Conservation (phyloP, 768 basidiomycete genomes). For the Leucocoprinus sp. region DNA sequence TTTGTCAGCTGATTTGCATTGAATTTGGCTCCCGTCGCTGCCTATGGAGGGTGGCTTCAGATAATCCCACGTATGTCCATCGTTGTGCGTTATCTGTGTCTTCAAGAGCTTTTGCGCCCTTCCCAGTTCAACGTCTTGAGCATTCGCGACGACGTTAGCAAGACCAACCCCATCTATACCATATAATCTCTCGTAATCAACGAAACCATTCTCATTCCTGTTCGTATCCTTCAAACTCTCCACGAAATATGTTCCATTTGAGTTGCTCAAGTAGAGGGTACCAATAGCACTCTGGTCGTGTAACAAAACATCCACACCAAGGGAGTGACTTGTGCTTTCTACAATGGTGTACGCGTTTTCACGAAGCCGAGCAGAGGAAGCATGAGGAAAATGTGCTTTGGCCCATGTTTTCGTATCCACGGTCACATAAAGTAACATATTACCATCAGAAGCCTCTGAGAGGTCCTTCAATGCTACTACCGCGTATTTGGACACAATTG, state of each 20-base stretch:
- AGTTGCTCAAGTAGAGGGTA: conserved; percentile 92
- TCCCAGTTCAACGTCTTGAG: conserved; percentile 72
- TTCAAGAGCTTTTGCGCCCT: conserved; percentile 63
- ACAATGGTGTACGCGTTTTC: conserved; percentile 97
- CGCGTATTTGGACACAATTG: conserved; percentile 87
- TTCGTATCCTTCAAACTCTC: conserved; percentile 90
- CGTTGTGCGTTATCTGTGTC: conserved; percentile 84
- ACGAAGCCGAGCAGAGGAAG: conserved; percentile 63
- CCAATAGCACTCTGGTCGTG: conserved; percentile 62
- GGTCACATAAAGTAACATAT: conserved; percentile 83
- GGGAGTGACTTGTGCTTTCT: conserved; percentile 86
- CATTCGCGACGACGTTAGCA: conserved; percentile 80
- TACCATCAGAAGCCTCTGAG: conserved; percentile 42
- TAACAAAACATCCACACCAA: conserved; percentile 89
- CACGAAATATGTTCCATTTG: conserved; percentile 93
- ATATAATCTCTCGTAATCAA: conserved; percentile 86
- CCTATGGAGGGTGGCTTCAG: conserved; percentile 53
- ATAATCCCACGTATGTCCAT: conserved; percentile 74
- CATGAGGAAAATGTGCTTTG: conserved; percentile 88
- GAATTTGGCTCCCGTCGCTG: conserved; percentile 48
- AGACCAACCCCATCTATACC: conserved; percentile 88
- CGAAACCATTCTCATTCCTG: conserved; percentile 78
- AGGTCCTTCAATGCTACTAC: conserved; percentile 83
- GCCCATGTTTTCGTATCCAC: conserved; percentile 82
- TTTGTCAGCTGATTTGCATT: conserved; percentile 50